Evolutionary conservation across 352 stramenopile genomes (phyloP).

Genomic region (Globisporangium camurandrum): DNA sequence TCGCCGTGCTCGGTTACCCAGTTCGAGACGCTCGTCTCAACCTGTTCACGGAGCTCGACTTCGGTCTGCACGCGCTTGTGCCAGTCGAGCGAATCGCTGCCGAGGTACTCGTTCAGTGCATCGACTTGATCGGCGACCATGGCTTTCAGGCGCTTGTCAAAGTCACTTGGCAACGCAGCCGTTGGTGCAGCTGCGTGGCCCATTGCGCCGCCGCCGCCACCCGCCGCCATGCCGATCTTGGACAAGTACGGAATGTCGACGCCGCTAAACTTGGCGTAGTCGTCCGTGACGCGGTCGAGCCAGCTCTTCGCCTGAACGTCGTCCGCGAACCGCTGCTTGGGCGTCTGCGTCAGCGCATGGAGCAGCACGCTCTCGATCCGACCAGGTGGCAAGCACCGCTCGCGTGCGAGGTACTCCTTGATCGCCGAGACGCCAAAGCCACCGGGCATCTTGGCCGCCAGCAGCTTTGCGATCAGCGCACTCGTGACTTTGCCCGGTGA

Average conservation of each 20-base stretch:
- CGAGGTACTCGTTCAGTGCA: slow-evolving; percentile 10
- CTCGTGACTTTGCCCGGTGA: slow-evolving; percentile 72
- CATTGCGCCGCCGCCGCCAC: too few species aligned
- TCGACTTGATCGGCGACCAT: slow-evolving; percentile 17
- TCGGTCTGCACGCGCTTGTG: slow-evolving; percentile 45
- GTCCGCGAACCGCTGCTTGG: slow-evolving; percentile 60
- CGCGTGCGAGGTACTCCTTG: slow-evolving; percentile 58
- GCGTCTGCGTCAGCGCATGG: slow-evolving; percentile 58
- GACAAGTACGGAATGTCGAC: slow-evolving; percentile 6
- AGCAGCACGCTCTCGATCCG: slow-evolving; percentile 77
- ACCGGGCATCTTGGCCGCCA: slow-evolving; percentile 74
- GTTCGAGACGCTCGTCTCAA: slow-evolving; percentile 41
- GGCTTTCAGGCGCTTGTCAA: slow-evolving; percentile 10
- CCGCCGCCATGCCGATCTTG: not conserved
- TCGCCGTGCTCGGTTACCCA: slow-evolving; percentile 57
- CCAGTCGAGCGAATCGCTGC: slow-evolving; percentile 42
- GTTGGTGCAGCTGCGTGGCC: not conserved
- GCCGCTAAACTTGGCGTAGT: slow-evolving; percentile 49
- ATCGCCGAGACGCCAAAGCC: slow-evolving; percentile 73
- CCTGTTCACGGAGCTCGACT: slow-evolving; percentile 35
- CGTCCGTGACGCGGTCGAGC: slow-evolving; percentile 69
- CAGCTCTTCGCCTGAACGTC: slow-evolving; percentile 65
- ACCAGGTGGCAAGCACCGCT: slow-evolving; percentile 64
- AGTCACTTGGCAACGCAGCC: not conserved
- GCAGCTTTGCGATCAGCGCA: slow-evolving; percentile 70